Evolutionary conservation across 768 basidiomycete genomes (phyloP).

Genomic region (Dioszegia aurantiaca): DNA sequence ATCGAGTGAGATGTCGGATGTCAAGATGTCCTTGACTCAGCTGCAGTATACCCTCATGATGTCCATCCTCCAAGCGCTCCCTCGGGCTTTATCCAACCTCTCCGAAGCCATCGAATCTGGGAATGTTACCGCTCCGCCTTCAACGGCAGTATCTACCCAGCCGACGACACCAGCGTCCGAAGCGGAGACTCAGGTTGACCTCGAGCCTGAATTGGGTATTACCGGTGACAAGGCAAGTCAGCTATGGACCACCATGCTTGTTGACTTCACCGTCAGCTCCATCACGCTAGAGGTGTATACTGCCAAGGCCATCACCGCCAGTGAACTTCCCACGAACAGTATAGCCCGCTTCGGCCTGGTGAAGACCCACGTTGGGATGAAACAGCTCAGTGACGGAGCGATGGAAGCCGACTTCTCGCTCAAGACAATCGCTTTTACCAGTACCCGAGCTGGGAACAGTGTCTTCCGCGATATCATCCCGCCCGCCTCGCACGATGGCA

Average conservation of each 20-base stretch:
- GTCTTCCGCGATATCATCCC: conserved; percentile 94
- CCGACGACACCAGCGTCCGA: not conserved
- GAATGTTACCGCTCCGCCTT: conserved; percentile 26
- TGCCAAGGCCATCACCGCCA: conserved; percentile 59
- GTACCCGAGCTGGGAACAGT: conserved; percentile 75
- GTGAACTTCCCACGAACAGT: conserved; percentile 68
- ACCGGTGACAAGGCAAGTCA: conserved; percentile 35
- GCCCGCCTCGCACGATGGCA: conserved; percentile 76
- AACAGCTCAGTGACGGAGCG: conserved; percentile 77
- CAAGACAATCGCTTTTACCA: conserved; percentile 87
- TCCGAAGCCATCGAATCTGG: conserved; percentile 35
- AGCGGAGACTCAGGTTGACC: conserved; percentile 41
- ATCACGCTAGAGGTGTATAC: conserved; percentile 87
- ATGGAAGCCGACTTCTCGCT: conserved; percentile 80
- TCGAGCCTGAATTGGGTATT: conserved; percentile 53
- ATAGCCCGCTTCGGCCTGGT: conserved; percentile 82
- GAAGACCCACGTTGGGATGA: conserved; percentile 72
- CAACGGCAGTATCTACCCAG: conserved; percentile 12
- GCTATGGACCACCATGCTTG: conserved; percentile 67
- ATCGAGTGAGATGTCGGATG: conserved; percentile 44
- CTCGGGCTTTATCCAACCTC: conserved; percentile 55
- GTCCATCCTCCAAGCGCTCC: conserved; percentile 58
- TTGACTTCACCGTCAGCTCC: conserved; percentile 66
- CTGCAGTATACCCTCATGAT: conserved; percentile 41
- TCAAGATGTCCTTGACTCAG: conserved; percentile 36